Base-by-base conservation (phyloP, 2,329 filamentous ascomycete genomes). In the Boeremia lycopersici region DNA sequence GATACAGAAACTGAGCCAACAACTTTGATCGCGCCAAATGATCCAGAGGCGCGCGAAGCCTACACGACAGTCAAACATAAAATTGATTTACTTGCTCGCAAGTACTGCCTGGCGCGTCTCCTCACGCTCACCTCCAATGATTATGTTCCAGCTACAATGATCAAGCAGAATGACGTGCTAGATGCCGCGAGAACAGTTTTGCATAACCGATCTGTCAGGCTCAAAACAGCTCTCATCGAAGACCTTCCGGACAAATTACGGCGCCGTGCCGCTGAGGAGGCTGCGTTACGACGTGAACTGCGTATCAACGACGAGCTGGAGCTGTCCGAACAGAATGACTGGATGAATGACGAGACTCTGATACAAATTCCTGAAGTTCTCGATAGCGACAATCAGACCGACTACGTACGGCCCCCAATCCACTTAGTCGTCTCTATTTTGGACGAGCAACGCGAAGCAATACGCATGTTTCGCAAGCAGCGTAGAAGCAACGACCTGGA, bases 391-490 rank as follows among this genome's bases (percentile, higher is more conserved):
- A 23, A 23, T 3, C 19, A 40, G 11, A 12, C n/a, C 4, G 30
- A 44, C 11, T 31, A 51, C 19, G 12, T 6, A 9, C 26, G 29
- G 9, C 41, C 38, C 5, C n/a, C 52, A 2, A 26, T 17, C 5
- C 11, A 23, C 5, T 26, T 46, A 6, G 52, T 36, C n/a, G 34
- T 55, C 1, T 67, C 54, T 0, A 29, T 62, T 0, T 28, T 66
- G 2, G 64, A 69, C 4, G 59, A 53, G 3, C 56, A 63, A 39
- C 56, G 61, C 9, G 59, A 60, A 15, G 25, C 52, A 9, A 19
- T 65, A 0, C 56, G 42, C 0, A 53, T 60, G 50, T 52, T 54
- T 8, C 42, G 48, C 9, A 35, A 39, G 6, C 48, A 56, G 11
- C 48, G 55, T 12, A 59, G 61, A 25, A 48, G 12, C 6, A 44